phyloP scores from a whole-genome alignment of 495 filamentous ascomycete genomes.

The Daldinia grandis region DNA sequence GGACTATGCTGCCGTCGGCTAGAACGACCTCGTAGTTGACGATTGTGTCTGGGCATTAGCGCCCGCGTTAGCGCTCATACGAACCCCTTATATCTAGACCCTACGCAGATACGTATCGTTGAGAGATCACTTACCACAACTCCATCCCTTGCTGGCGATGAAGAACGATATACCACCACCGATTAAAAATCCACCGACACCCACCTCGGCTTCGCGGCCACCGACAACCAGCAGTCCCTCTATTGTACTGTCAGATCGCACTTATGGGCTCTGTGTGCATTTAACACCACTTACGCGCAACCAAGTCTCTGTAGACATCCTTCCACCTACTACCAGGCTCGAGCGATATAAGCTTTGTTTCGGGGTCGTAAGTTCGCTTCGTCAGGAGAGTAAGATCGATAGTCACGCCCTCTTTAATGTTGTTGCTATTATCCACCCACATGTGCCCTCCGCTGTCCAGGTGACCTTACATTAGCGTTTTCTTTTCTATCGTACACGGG shows the following conservation, averaged over 20 bases:
- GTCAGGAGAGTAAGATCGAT: neutral
- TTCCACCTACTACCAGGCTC: neutral
- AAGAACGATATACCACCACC: constrained; percentile 66
- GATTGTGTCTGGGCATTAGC: constrained; percentile 48
- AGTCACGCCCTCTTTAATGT: neutral
- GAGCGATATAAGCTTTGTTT: neutral
- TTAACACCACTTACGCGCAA: neutral
- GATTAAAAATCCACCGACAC: constrained; percentile 66
- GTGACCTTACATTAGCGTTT: neutral
- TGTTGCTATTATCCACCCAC: neutral
- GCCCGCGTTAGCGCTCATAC: neutral
- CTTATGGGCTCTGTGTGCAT: neutral
- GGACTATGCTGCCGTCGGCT: constrained; percentile 54
- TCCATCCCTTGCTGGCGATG: constrained; percentile 58
- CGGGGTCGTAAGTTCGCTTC: neutral
- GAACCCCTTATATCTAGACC: neutral
- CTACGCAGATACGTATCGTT: neutral
- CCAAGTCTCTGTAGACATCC: neutral
- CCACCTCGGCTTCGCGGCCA: constrained; percentile 63
- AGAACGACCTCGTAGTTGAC: constrained; percentile 60
- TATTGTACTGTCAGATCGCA: neutral
- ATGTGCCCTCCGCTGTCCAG: neutral
- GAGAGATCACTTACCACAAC: constrained; percentile 44
- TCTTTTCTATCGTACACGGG: neutral
- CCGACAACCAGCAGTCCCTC: constrained; percentile 61